phyloP scores from a whole-genome alignment of 176 grass and related monocot species.

The Phoenix roebelenii region DNA sequence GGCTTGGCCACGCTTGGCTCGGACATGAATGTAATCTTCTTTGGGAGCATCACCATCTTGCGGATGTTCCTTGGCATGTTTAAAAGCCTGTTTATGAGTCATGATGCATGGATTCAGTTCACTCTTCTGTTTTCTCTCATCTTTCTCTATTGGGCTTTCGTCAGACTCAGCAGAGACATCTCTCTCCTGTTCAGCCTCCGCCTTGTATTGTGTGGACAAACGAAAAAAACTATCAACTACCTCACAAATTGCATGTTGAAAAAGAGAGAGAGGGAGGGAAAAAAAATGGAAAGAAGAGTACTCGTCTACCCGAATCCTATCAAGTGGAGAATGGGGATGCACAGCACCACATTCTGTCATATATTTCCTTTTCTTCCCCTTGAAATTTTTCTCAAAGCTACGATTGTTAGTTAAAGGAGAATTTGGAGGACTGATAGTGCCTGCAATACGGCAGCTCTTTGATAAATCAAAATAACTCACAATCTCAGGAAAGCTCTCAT shows the following conservation, averaged over 20 bases:
- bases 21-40: constrained; percentile 82
- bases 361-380: constrained; percentile 54
- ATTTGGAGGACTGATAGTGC: constrained; percentile 28
- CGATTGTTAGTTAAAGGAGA: constrained; percentile 39
- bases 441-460: constrained; percentile 2
- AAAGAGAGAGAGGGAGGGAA: neutral
- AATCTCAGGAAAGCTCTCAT: constrained; percentile 10
- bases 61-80: constrained; percentile 39
- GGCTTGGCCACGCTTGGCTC: constrained; percentile 89
- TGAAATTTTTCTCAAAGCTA: constrained; percentile 29
- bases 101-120: neutral
- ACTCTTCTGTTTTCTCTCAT: constrained; percentile 28
- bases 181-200: constrained; percentile 36
- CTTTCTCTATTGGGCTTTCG: constrained; percentile 31
- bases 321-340: constrained; percentile 22
- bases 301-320: constrained; percentile 29
- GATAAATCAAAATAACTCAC: constrained; percentile 27
- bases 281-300: neutral
- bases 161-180: constrained; percentile 37
- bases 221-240: constrained; percentile 12
- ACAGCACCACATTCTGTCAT: constrained; percentile 18
- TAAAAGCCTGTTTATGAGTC: neutral
- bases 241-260: constrained; percentile 1
- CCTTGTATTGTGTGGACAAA: constrained; percentile 17
- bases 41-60: constrained; percentile 50